Evolutionary conservation across 345 rosid species (phyloP), one percentile per base, ranked within the genome.

Genomic region (Diplotaxis tenuifolia): DNA sequence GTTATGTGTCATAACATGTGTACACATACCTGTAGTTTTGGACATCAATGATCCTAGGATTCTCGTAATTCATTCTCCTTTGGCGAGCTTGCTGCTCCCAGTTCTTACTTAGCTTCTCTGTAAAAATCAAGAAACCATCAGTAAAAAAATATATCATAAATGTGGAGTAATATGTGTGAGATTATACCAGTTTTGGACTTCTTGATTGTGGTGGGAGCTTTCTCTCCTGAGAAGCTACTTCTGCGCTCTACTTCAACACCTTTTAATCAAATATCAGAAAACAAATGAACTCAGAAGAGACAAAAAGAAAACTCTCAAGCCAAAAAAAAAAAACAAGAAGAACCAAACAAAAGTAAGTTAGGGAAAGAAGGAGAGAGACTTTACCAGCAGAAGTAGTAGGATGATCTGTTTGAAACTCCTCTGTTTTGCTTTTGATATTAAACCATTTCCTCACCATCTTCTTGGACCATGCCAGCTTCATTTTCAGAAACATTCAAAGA

Each of bases 381-480:
- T 7, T 63, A 92, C 96, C 84, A 73, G 78, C 52, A 76, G 81
- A 83, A 80, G 54, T 19, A 45, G 50, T 14, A 45, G 82, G 83
- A 67, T 77, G 86, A 75, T 91, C 95, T n/a, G 99, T 88, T 76
- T 90, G 96, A 76, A 89, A 89, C 32, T 92, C 96, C 83, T 92
- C 96, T 65, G 73, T 82, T 85, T 95, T 95, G 86, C 92, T 81
- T 86, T 84, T 92, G 82, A 95, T 82, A 80, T 95, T 95, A 81
- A 92, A 90, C 92, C 84, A 82, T 84, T 92, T 95, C 79, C 96
- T 90, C 61, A 87, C 92, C 90, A 91, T 86, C 84, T 85, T 95
- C 79, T 90, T 92, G 69, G 99, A 85, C 98, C 99, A 95, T 55
- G 98, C 88, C 81, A 95, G 82, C 99, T 95, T 87, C 80, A 85